phyloP scores from a whole-genome alignment of 2,329 filamentous ascomycete genomes.

The Parasarocladium wereldwijsianum region DNA sequence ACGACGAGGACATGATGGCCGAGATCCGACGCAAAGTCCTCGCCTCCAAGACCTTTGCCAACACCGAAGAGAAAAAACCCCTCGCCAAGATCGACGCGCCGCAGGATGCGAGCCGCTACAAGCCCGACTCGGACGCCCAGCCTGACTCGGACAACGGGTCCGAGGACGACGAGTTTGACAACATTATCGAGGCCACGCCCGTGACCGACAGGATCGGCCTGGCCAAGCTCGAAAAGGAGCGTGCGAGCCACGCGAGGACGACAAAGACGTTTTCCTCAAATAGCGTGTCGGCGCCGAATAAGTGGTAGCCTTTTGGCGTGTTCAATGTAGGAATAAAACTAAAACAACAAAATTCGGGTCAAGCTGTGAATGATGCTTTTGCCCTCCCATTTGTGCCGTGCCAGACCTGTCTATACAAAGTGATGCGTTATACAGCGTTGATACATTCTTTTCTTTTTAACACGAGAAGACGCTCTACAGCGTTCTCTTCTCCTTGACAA shows the following conservation, averaged over 20 bases:
- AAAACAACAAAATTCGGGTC: not conserved
- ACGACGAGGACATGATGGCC: slow-evolving; percentile 78
- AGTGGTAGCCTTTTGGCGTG: slow-evolving; percentile 15
- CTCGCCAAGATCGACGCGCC: slow-evolving; percentile 42
- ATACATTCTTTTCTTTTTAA: slow-evolving; percentile 8
- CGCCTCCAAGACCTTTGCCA: slow-evolving; percentile 72
- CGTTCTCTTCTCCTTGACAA: slow-evolving; percentile 54
- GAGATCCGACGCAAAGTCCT: slow-evolving; percentile 83
- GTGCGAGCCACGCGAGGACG: slow-evolving; percentile 29
- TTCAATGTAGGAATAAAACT: not conserved
- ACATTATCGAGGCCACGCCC: slow-evolving; percentile 81
- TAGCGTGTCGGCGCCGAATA: slow-evolving; percentile 30
- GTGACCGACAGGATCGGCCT: slow-evolving; percentile 73
- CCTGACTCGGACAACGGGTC: slow-evolving; percentile 55
- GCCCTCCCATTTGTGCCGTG: not conserved
- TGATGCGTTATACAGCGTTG: slow-evolving; percentile 4
- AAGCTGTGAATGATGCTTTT: slow-evolving; percentile 6
- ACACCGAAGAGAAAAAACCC: slow-evolving; percentile 37
- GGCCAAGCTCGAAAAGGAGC: slow-evolving; percentile 39
- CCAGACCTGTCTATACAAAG: not conserved
- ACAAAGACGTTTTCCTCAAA: slow-evolving; percentile 37
- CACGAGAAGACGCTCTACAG: slow-evolving; percentile 21
- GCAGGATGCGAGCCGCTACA: slow-evolving; percentile 19
- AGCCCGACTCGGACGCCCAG: slow-evolving; percentile 51
- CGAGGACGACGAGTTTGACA: slow-evolving; percentile 68